Evolutionary conservation across 2,329 filamentous ascomycete species (phyloP), one percentile per base, ranked within the genome.

Genomic region (Fusarium sp.): DNA sequence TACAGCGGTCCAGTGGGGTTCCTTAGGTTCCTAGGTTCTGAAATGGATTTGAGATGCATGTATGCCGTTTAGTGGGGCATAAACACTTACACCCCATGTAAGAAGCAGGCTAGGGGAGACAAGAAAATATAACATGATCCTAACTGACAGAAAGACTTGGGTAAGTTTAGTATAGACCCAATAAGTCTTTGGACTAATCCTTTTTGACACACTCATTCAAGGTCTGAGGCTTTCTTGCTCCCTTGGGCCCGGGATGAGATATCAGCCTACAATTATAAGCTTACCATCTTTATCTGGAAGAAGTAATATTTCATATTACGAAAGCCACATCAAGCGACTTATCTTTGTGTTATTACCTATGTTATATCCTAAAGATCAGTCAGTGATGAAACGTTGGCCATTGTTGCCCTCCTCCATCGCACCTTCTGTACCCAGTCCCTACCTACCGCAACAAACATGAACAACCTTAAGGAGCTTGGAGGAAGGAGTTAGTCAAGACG

Each of bases 1-100:
- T 58, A 57, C 55, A 70, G 70, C 56, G 64, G 71, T 46, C 47
- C 58, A 62, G 76, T 69, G 77, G 76, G 72, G 76, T 33, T 68
- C 54, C 27, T 45, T 18, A 50, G 25, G n/a, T 50, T 25, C 47
- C 47, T 50, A 25, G 47, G 31, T 8, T 50, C 44, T 31, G 33
- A 58, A 57, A 57, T 55, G 69, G 38, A 22, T 31, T 52, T 42
- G 20, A 41, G 27, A 44, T 31, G 29, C 35, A 39, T 39, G 41
- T 20, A 44, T 67, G 62, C 63, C 36, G 25, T 52, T 38, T 62
- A 59, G 62, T 31, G 70, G 69, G 57, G 68, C 60, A 44, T 44
- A 63, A 61, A 45, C 33, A 53, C n/a, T 57, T 49, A 36, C 31
- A 56, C 31, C 47, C n/a, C 29, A 14, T 25, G 15, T 50, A 14